A percentile compares a stretch with the other conserved stretches of the same genome.
Conservation (phyloP, 202 grass and related monocot species). For the Alloteropsis angusta region DNA sequence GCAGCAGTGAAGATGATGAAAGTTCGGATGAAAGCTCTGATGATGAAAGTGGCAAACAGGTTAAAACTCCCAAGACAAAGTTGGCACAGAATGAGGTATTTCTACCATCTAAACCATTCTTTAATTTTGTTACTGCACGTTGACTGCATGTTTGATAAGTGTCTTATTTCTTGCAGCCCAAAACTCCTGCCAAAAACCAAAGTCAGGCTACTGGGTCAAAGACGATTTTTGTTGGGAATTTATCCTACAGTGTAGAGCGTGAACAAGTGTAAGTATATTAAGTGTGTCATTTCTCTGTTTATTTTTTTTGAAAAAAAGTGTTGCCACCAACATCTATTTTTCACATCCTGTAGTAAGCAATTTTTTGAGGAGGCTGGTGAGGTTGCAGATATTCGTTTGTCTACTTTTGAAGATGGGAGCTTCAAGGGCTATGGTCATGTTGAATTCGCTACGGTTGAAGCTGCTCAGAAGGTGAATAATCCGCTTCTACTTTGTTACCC, state of each 20-base stretch:
- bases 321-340: not conserved
- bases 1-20: slow-evolving; percentile 42
- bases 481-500: not conserved
- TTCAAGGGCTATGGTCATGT: slow-evolving; percentile 73
- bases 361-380: slow-evolving; percentile 72
- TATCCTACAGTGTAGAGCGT: slow-evolving; percentile 37
- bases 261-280: slow-evolving; percentile 51
- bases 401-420: slow-evolving; percentile 44
- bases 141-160: not conserved
- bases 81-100: slow-evolving; percentile 41
- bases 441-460: slow-evolving; percentile 64
- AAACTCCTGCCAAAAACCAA: slow-evolving; percentile 53
- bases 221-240: slow-evolving; percentile 79
- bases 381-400: slow-evolving; percentile 61
- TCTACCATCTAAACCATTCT: not conserved
- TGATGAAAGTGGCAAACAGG: slow-evolving; percentile 15
- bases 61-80: slow-evolving; percentile 50
- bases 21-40: slow-evolving; percentile 44
- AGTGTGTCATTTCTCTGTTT: not conserved
- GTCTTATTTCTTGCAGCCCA: slow-evolving; percentile 41
- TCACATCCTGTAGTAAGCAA: slow-evolving; percentile 39
- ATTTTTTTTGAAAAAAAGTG: not conserved
- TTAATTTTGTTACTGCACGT: not conserved
- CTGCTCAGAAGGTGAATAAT: slow-evolving; percentile 51
- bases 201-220: slow-evolving; percentile 45